Percentiles rank a stretch among this genome's conserved stretches.
Conservation (phyloP, 768 basidiomycete species). For the Rhizopogon vulgaris region DNA sequence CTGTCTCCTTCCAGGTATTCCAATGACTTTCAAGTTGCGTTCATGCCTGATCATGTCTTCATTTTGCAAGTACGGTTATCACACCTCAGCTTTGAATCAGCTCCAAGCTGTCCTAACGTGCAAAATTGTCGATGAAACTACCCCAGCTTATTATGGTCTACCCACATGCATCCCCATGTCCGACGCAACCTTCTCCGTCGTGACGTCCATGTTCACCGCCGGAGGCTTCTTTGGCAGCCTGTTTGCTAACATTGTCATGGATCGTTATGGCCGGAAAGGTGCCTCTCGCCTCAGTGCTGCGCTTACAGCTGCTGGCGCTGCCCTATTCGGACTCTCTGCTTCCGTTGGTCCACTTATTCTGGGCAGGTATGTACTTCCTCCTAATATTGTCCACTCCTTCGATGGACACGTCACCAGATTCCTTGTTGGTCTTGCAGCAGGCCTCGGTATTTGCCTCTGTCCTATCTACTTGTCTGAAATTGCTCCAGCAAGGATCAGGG, state of each 20-base stretch:
- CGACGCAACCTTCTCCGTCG: slow-evolving; percentile 67
- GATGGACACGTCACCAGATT: slow-evolving; percentile 33
- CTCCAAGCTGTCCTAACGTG: slow-evolving; percentile 78
- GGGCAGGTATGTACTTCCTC: slow-evolving; percentile 49
- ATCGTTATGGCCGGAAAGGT: slow-evolving; percentile 63
- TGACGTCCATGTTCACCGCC: slow-evolving; percentile 82
- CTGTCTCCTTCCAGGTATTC: slow-evolving; percentile 48
- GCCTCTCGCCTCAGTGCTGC: slow-evolving; percentile 55
- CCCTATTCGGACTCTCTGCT: slow-evolving; percentile 58
- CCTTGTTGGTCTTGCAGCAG: slow-evolving; percentile 64
- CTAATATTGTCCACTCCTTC: background rate
- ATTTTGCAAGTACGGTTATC: slow-evolving; percentile 71
- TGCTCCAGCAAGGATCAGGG: slow-evolving; percentile 69
- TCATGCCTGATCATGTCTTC: background rate
- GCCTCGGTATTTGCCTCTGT: slow-evolving; percentile 69
- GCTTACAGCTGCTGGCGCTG: slow-evolving; percentile 52
- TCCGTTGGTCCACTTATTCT: slow-evolving; percentile 50
- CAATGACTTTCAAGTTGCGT: background rate
- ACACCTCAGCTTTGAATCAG: slow-evolving; percentile 88
- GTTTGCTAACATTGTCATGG: slow-evolving; percentile 61
- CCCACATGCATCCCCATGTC: slow-evolving; percentile 80
- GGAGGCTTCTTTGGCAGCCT: slow-evolving; percentile 83
- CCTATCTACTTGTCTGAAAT: slow-evolving; percentile 87
- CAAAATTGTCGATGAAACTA: slow-evolving; percentile 24
- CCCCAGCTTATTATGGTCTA: slow-evolving; percentile 31